Base-by-base conservation (phyloP, 768 basidiomycete species). In the Tylopilus plumbeoviolaceoides region DNA sequence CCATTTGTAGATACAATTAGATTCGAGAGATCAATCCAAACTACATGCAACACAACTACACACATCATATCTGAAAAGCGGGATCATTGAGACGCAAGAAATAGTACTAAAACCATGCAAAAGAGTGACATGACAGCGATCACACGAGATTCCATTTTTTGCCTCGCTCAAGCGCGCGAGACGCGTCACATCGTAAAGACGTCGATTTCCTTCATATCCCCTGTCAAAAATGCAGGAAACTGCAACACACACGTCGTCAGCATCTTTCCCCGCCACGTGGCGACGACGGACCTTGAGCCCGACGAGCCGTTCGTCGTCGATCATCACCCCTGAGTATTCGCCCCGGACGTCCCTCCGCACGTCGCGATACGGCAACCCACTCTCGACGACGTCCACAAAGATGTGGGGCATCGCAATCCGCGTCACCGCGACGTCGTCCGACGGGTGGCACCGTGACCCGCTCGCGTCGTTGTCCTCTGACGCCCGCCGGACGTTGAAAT, bases 241-340 rank as follows among this genome's bases (percentile, higher is more conserved):
- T 67, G 47, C 31, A 8, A 36, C 31, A 33, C 31, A 33, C 33
- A 12, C 9, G 4, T 35, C 48, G 39, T 41, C 39, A 41, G 14
- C 4, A n/a, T 15, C 18, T 4, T 23, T 7, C 2, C 18, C 4
- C 38, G 14, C 30, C 9, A 10, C 3, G 14, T 21, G 17, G 2
- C n/a, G 17, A 17, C 25, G 18, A 44, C 73, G 35, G 47, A 77
- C 76, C 66, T 70, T 70, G 53, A 77, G 50, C 27, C 74, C 73
- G 23, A 77, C 55, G 27, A 77, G 48, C 47, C 74, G 62, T 40
- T 72, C 71, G 25, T 75, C 73, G 50, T 75, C 76, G 27, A 77
- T 68, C 73, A 75, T 75, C 54, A 74, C 58, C 9, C 75, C 75
- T 7, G 68, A 68, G 50, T 73, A 76, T 1, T 61, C 54, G 11